Evolutionary conservation across 805 yeast genomes (phyloP).

Genomic region (Candida ulmi): DNA sequence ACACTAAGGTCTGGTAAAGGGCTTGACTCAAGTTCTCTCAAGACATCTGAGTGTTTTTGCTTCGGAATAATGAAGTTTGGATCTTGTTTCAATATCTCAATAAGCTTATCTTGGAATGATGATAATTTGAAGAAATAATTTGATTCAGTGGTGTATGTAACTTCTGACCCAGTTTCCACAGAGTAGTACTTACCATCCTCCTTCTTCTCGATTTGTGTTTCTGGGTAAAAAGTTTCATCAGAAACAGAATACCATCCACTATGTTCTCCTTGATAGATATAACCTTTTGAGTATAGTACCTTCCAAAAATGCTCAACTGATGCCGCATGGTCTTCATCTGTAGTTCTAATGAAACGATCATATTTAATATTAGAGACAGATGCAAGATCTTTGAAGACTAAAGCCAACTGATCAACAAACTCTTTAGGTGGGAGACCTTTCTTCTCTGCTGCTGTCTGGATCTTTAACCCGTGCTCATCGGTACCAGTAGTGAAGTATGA

Average conservation of each 20-base stretch:
- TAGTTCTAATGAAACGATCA: slow-evolving; percentile 84
- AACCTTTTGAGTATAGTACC: slow-evolving; percentile 49
- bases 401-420: slow-evolving; percentile 68
- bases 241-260: slow-evolving; percentile 93
- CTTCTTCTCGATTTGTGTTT: slow-evolving; percentile 49
- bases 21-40: slow-evolving; percentile 48
- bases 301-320: slow-evolving; percentile 73
- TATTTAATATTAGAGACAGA: slow-evolving; percentile 47
- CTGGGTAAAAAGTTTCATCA: slow-evolving; percentile 93
- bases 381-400: slow-evolving; percentile 62
- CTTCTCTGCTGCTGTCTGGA: slow-evolving; percentile 74
- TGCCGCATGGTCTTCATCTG: slow-evolving; percentile 69
- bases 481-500: slow-evolving; percentile 81
- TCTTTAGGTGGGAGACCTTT: slow-evolving; percentile 49
- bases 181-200: slow-evolving; percentile 35
- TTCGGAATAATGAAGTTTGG: slow-evolving; percentile 65
- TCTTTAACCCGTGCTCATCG: slow-evolving; percentile 95
- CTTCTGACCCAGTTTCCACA: slow-evolving; percentile 73
- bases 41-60: slow-evolving; percentile 45
- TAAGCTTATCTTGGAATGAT: slow-evolving; percentile 47
- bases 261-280: slow-evolving; percentile 78
- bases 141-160: slow-evolving; percentile 66
- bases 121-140: slow-evolving; percentile 84
- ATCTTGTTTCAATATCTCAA: slow-evolving; percentile 41
- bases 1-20: slow-evolving; percentile 69